Evolutionary conservation across 768 basidiomycete species (phyloP).

Genomic region (Trametes coccinea): DNA sequence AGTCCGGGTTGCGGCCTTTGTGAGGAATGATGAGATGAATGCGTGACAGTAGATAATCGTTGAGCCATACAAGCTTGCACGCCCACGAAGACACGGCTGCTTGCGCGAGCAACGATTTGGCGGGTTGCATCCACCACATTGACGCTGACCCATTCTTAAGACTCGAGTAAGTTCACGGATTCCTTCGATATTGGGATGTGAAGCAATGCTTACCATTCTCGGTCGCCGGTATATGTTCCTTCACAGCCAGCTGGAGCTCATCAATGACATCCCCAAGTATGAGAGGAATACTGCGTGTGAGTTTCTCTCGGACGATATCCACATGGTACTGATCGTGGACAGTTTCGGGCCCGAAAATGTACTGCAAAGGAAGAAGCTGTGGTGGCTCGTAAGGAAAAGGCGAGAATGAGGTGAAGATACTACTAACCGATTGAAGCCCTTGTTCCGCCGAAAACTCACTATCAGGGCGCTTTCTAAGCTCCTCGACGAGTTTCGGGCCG

Average conservation of each 20-base stretch:
- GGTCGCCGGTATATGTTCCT: constrained; percentile 33
- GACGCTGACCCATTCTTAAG: constrained; percentile 42
- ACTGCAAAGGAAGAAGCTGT: constrained; percentile 2
- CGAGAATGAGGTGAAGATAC: not conserved
- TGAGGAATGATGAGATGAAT: not conserved
- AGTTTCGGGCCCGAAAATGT: constrained; percentile 34
- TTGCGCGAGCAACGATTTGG: constrained; percentile 41
- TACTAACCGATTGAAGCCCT: constrained; percentile 42
- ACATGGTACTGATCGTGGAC: constrained; percentile 25
- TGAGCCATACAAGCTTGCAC: constrained; percentile 42
- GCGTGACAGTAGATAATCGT: not conserved
- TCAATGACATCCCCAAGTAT: constrained; percentile 29
- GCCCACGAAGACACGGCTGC: constrained; percentile 51
- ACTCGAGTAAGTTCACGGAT: not conserved
- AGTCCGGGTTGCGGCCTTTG: not conserved
- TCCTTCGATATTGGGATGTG: too few relatives aligned
- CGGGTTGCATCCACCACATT: constrained; percentile 29
- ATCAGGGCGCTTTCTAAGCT: constrained; percentile 48
- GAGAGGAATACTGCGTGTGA: constrained; percentile 29
- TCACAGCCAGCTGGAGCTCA: constrained; percentile 27
- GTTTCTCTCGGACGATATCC: constrained; percentile 26
- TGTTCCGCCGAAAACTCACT: constrained; percentile 45
- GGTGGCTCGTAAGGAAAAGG: not conserved
- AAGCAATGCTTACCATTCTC: constrained; percentile 16
- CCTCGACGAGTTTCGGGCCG: constrained; percentile 47